These are phyloP conservation scores for Populus hybrid DNA, from an alignment of 441 rosid species.

Conservation along the genomic window DNA sequence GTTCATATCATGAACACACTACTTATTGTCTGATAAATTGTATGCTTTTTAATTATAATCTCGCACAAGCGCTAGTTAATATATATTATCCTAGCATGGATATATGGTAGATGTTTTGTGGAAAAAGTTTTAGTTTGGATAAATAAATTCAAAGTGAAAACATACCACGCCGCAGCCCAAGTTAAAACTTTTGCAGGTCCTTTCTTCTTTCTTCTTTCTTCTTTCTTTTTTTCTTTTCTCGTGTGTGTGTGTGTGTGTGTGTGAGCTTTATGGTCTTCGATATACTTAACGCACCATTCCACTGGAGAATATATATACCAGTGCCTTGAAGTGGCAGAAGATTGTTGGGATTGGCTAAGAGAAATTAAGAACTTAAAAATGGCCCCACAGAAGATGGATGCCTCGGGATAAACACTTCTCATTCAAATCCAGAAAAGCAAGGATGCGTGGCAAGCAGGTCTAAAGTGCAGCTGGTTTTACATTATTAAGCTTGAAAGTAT, in stretches of 20 bases:
- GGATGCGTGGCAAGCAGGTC: no score
- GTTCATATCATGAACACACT: neutral
- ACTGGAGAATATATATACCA: neutral
- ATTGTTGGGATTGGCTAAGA: neutral
- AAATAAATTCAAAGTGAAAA: no score
- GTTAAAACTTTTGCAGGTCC: no score
- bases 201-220: no score
- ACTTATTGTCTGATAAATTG: neutral
- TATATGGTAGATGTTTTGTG: no score
- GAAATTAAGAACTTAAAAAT: neutral
- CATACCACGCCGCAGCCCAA: no score
- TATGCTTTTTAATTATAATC: no score
- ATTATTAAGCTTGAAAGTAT: neutral
- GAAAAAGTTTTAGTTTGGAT: no score
- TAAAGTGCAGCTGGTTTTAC: neutral
- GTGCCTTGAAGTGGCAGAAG: neutral
- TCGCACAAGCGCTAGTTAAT: neutral
- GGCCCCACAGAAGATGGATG: neutral
- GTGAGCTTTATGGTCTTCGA: no score
- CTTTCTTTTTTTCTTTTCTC: no score
- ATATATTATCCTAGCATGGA: neutral
- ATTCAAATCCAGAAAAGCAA: neutral
- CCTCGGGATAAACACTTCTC: neutral
- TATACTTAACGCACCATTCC: no score
- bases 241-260: no score